Evolutionary conservation across 202 grass and related monocot genomes (phyloP).

Genomic region (Zizania palustris): DNA sequence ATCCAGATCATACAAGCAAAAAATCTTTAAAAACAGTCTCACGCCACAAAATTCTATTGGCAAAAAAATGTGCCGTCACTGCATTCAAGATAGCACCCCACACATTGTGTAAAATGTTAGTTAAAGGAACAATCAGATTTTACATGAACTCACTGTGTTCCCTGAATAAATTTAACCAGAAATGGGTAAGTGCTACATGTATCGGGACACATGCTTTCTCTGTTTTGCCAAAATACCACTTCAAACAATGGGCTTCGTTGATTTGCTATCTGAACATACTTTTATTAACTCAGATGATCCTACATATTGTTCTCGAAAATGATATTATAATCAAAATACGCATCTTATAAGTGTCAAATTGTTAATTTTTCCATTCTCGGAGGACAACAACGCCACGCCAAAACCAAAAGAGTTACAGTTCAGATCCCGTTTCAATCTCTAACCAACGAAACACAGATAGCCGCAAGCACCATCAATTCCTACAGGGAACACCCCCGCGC

Average conservation of each 20-base stretch:
- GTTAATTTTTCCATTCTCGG: no score
- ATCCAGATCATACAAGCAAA: not conserved
- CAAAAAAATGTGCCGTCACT: not conserved
- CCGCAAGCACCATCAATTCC: not conserved
- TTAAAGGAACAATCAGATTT: not conserved
- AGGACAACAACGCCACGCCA: not conserved
- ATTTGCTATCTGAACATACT: no score
- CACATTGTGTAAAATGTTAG: not conserved
- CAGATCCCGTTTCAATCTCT: not conserved
- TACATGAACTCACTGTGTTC: not conserved
- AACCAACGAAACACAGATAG: not conserved
- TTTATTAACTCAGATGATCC: no score
- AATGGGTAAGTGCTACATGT: not conserved
- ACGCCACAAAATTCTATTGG: not conserved
- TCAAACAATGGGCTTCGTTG: no score
- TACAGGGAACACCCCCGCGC: not conserved
- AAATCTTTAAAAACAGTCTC: not conserved
- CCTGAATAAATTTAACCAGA: constrained; percentile 9
- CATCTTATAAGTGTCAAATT: no score
- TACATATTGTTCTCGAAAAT: no score
- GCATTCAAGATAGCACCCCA: not conserved
- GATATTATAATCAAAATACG: no score
- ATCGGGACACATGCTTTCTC: not conserved
- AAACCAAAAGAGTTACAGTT: not conserved
- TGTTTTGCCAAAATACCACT: no score